These are phyloP conservation scores for Acanthamoeba healyi DNA, from an alignment of 208 protist genomes.

Conservation along the genomic window DNA sequence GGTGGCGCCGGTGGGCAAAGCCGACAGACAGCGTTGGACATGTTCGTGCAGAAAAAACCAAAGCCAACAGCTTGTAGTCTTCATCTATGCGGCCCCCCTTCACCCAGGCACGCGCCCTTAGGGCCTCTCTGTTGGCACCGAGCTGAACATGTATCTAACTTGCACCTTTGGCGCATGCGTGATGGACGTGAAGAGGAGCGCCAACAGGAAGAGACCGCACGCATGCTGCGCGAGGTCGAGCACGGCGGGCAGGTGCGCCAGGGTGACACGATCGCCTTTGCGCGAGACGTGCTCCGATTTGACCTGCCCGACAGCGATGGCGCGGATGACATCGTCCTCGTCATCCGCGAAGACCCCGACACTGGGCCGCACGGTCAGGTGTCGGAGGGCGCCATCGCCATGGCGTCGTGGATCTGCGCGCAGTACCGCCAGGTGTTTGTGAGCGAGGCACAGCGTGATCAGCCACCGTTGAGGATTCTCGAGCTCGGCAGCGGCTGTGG, in stretches of 20 bases:
- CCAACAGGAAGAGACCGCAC: too few relatives aligned
- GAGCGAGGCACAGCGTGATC: background rate
- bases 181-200: too few relatives aligned
- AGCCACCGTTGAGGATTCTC: background rate
- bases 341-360: constrained; percentile 7
- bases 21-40: background rate
- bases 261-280: background rate
- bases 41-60: background rate
- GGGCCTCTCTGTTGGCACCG: too few relatives aligned
- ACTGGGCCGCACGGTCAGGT: constrained; percentile 9
- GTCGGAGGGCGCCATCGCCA: constrained; percentile 16
- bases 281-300: background rate
- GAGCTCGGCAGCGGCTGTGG: constrained; percentile 46
- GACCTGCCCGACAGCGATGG: background rate
- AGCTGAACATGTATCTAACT: too few relatives aligned
- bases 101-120: too few relatives aligned
- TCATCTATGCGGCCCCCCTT: background rate
- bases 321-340: background rate
- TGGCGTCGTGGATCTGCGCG: background rate
- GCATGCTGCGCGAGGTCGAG: too few relatives aligned
- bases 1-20: background rate
- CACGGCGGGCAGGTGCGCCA: too few relatives aligned
- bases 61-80: background rate
- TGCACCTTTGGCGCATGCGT: too few relatives aligned
- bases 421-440: background rate